Evolutionary conservation across 1,139 yeast species (phyloP).

Genomic region (Nadsonia commutata): DNA sequence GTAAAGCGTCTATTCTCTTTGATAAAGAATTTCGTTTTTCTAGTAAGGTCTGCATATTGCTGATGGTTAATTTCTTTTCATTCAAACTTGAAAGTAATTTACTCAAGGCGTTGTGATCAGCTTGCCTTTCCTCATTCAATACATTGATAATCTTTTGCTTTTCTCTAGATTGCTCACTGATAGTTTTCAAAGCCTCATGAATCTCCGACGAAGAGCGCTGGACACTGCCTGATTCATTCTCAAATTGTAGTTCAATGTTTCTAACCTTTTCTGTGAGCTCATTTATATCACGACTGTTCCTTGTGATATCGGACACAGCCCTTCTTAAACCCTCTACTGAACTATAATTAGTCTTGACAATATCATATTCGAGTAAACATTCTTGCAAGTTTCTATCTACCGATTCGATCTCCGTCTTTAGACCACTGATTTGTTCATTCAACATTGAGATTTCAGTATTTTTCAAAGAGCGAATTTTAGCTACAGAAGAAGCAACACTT

Average conservation of each 20-base stretch:
- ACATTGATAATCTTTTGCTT: slow-evolving; percentile 32
- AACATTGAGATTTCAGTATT: slow-evolving; percentile 9
- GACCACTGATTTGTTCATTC: slow-evolving; percentile 13
- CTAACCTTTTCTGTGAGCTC: slow-evolving; percentile 12
- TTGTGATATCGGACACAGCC: slow-evolving; percentile 18
- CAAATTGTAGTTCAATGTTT: slow-evolving; percentile 25
- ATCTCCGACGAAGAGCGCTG: slow-evolving; percentile 34
- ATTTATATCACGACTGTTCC: slow-evolving; percentile 13
- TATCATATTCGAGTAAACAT: background rate
- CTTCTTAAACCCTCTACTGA: slow-evolving; percentile 24
- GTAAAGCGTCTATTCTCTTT: background rate
- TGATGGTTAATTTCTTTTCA: slow-evolving; percentile 41
- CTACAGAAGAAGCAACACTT: slow-evolving; percentile 12
- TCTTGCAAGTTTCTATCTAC: slow-evolving; percentile 2
- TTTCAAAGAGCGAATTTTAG: slow-evolving; percentile 6
- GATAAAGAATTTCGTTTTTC: slow-evolving; percentile 7
- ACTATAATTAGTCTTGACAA: background rate
- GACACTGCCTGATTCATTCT: slow-evolving; percentile 19
- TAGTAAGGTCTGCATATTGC: slow-evolving; percentile 23
- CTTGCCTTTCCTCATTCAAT: slow-evolving; percentile 36
- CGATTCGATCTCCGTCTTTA: slow-evolving; percentile 15
- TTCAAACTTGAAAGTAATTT: slow-evolving; percentile 38
- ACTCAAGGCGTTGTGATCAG: slow-evolving; percentile 33
- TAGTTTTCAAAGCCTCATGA: slow-evolving; percentile 33
- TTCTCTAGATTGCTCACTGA: slow-evolving; percentile 30